Base-by-base conservation (phyloP, 1,284 basidiomycete genomes). In the Tilletia caries region DNA sequence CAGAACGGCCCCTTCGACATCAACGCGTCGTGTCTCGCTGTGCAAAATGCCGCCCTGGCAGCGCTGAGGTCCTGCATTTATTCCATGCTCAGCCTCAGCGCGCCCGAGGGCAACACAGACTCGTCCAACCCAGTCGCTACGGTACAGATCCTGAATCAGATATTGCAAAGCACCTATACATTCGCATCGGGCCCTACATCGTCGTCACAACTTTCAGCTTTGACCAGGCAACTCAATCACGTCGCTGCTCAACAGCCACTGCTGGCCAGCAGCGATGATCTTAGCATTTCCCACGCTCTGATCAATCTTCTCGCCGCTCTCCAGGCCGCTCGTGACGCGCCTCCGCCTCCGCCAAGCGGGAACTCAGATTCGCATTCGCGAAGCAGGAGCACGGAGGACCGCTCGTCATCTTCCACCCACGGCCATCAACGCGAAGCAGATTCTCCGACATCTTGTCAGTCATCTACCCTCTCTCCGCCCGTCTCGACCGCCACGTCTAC, bases 191-290 rank as follows among this genome's bases (percentile, higher is more conserved):
- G 29, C 32, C 23, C 58, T 8, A 34, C 3, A 33, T 32, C 25
- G 25, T 29, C 58, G 18, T 15, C 34, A 13, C 13, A 27, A 34
- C 20, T 20, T 6, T 3, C 3, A 25, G 5, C 29, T 12, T 29
- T 62, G 29, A 33, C 58, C 20, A 3, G 58, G 29, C 58, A 62
- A 29, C 58, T 62, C 32, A 62, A 62, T 1, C 58, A 62, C 6
- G 29, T 62, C 58, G 58, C 58, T 32, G 58, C 58, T 62, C 58
- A 62, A 29, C 58, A 62, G 58, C 58, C 58, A 13, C 58, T 62
- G 12, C n/a, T 62, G 32, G 58, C 58, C 10, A 62, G 58, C 58
- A 62, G 58, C 58, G 58, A 62, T n/a, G 58, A 62, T 33, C 58
- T 62, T 6, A 34, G 6, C 32, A 29, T 62, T 6, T 62, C 58